A percentile compares a stretch with the other conserved stretches of the same genome.
phyloP scores from a whole-genome alignment of 1,284 basidiomycete species.

The Cryptococcus amylolentus region DNA sequence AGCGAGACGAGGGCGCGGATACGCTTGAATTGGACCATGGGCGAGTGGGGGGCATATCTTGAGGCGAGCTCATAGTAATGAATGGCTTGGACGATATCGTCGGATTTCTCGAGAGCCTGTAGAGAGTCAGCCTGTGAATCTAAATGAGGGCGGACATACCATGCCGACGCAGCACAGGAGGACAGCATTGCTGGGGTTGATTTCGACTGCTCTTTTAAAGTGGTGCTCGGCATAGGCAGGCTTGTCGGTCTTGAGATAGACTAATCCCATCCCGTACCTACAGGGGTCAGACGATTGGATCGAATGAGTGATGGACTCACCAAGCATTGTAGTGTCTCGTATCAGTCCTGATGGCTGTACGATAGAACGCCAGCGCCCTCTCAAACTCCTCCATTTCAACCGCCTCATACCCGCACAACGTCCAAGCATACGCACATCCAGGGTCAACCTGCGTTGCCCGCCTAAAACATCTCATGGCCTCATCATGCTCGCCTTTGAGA shows the following conservation, averaged over 20 bases:
- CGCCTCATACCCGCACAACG: slow-evolving; percentile 88
- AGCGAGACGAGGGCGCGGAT: slow-evolving; percentile 80
- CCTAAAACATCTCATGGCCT: slow-evolving; percentile 86
- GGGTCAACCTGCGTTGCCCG: slow-evolving; percentile 80
- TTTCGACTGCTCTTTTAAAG: slow-evolving; percentile 80
- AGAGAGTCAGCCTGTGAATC: background rate
- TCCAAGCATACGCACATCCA: slow-evolving; percentile 84
- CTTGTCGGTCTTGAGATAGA: slow-evolving; percentile 88
- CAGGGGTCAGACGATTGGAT: background rate
- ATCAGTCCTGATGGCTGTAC: slow-evolving; percentile 81
- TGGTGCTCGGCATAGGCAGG: slow-evolving; percentile 87
- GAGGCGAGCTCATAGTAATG: slow-evolving; percentile 74
- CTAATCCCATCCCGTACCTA: slow-evolving; percentile 95
- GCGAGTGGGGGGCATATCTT: slow-evolving; percentile 70
- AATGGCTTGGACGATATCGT: slow-evolving; percentile 68
- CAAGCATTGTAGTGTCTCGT: slow-evolving; percentile 91
- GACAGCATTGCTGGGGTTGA: slow-evolving; percentile 87
- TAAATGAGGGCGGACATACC: slow-evolving; percentile 55
- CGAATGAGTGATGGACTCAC: slow-evolving; percentile 52
- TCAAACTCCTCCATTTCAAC: slow-evolving; percentile 84
- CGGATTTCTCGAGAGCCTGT: slow-evolving; percentile 78
- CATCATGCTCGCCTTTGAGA: slow-evolving; percentile 79
- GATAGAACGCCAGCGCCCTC: slow-evolving; percentile 81
- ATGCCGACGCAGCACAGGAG: slow-evolving; percentile 84
- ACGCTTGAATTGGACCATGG: slow-evolving; percentile 83